These are phyloP conservation scores for Nidularia sp. DNA, from an alignment of 768 basidiomycete genomes.

Conservation along the genomic window DNA sequence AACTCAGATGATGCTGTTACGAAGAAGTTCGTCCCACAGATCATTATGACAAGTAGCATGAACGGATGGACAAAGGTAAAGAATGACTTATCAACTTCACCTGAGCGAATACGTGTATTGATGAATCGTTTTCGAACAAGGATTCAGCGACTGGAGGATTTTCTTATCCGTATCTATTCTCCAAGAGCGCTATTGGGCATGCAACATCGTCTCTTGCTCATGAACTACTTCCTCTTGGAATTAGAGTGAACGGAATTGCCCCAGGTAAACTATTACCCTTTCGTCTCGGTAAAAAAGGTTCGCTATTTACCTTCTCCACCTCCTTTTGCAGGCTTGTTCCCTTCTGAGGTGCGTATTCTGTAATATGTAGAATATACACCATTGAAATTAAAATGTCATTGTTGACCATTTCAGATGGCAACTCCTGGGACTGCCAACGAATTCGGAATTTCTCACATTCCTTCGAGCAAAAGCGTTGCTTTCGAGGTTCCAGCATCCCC, in stretches of 20 bases:
- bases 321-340: constrained; percentile 25
- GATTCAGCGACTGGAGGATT: constrained; percentile 35
- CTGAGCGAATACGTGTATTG: no score
- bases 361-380: background rate
- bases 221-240: constrained; percentile 41
- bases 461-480: constrained; percentile 8
- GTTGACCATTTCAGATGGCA: constrained; percentile 23
- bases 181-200: constrained; percentile 44
- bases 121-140: constrained; percentile 14
- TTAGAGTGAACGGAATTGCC: constrained; percentile 45
- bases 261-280: constrained; percentile 17
- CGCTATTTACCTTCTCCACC: background rate
- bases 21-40: constrained; percentile 37
- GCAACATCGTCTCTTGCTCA: constrained; percentile 41
- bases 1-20: constrained; percentile 17
- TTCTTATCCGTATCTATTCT: constrained; percentile 42
- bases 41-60: constrained; percentile 49
- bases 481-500: constrained; percentile 31
- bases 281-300: background rate
- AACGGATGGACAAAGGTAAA: constrained; percentile 50
- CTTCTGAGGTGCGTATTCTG: constrained; percentile 13
- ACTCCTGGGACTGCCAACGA: constrained; percentile 17
- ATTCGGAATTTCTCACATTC: constrained; percentile 15
- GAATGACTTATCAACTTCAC: no score
- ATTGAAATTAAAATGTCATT: background rate